phyloP scores from a whole-genome alignment of 2,329 filamentous ascomycete species.

The Cladorrhinum sp. region DNA sequence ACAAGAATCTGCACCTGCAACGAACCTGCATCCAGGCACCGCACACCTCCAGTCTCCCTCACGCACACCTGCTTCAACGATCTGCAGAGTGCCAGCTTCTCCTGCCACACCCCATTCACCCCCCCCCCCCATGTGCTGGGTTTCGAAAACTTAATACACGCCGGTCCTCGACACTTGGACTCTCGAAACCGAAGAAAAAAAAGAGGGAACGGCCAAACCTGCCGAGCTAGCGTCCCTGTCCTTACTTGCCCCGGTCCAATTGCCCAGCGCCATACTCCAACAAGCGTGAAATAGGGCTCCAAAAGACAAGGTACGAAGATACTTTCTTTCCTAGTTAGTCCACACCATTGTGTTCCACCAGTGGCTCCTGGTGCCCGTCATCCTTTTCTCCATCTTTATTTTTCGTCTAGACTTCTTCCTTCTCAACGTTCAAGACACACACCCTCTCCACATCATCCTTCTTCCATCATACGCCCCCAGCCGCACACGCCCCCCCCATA shows the following conservation, averaged over 20 bases:
- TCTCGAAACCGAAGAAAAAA: conserved; percentile 30
- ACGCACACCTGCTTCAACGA: conserved; percentile 17
- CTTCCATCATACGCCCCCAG: neutral
- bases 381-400: conserved; percentile 12
- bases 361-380: conserved; percentile 11
- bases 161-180: conserved; percentile 31
- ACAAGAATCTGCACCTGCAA: conserved; percentile 22
- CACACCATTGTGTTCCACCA: conserved; percentile 1
- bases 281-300: neutral
- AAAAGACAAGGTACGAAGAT: conserved; percentile 20
- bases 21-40: conserved; percentile 24
- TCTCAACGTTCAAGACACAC: conserved; percentile 8
- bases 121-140: conserved; percentile 22
- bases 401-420: conserved; percentile 11
- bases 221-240: conserved; percentile 27
- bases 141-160: conserved; percentile 35
- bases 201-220: conserved; percentile 26
- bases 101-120: conserved; percentile 9
- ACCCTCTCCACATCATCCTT: neutral
- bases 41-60: conserved; percentile 11
- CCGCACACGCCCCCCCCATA: conserved; percentile 1
- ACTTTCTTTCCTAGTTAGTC: conserved; percentile 16
- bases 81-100: conserved; percentile 19
- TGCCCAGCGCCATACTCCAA: conserved; percentile 8
- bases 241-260: conserved; percentile 21